A percentile compares a stretch with the other conserved stretches of the same genome.
Evolutionary conservation across 257 asterid genomes (phyloP).

Genomic region (Solanum virginianum): DNA sequence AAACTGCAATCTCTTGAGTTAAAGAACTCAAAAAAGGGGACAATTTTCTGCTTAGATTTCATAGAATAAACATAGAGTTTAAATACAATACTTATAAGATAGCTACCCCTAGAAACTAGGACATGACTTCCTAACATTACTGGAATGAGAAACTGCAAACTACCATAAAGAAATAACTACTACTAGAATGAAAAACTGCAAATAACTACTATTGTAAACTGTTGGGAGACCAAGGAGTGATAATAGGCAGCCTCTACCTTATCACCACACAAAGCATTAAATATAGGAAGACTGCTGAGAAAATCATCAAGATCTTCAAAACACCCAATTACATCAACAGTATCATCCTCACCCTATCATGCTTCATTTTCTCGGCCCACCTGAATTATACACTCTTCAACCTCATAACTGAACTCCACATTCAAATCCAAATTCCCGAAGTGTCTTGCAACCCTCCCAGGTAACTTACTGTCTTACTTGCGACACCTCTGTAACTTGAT

Average conservation of each 20-base stretch:
- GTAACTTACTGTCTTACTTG: too few relatives aligned
- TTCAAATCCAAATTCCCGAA: too few relatives aligned
- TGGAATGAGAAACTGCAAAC: neutral
- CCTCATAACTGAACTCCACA: too few relatives aligned
- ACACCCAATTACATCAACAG: too few relatives aligned
- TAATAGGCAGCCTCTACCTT: slow-evolving; percentile 4
- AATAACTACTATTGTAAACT: neutral
- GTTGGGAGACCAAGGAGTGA: neutral
- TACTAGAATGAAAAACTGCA: neutral
- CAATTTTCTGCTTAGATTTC: neutral
- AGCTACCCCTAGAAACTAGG: neutral
- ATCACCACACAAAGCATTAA: too few relatives aligned
- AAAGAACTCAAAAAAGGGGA: neutral
- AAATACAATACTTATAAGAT: neutral
- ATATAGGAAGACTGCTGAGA: too few relatives aligned
- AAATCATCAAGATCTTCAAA: too few relatives aligned
- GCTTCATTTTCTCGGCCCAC: too few relatives aligned
- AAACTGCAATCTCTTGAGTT: neutral
- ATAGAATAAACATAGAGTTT: neutral
- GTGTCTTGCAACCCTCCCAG: too few relatives aligned
- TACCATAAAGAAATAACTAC: neutral
- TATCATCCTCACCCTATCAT: too few relatives aligned
- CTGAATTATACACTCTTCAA: too few relatives aligned
- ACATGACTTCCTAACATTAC: neutral
- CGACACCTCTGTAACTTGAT: too few relatives aligned